phyloP scores from a whole-genome alignment of 495 filamentous ascomycete species.

The Hypoxylon rickii region DNA sequence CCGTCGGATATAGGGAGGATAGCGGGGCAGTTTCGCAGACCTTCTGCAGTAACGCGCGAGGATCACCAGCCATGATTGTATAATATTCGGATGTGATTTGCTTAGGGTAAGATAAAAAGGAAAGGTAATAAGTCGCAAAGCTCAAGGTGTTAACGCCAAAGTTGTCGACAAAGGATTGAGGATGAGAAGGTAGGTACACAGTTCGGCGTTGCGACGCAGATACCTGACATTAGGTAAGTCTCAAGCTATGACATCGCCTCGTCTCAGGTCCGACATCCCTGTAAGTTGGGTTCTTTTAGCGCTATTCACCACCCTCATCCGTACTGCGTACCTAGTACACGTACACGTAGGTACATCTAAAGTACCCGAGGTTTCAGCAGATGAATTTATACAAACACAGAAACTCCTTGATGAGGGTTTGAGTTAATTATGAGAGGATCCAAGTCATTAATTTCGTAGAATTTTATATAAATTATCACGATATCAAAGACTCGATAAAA shows the following conservation, averaged over 20 bases:
- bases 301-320: no score
- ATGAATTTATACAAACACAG: no score
- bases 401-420: no score
- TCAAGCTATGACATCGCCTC: slow-evolving; percentile 28
- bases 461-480: no score
- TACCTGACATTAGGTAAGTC: slow-evolving; percentile 28
- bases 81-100: slow-evolving; percentile 7
- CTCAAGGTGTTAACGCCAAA: not conserved
- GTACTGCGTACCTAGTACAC: no score
- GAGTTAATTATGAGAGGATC: no score
- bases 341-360: not conserved
- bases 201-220: slow-evolving; percentile 26
- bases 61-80: slow-evolving; percentile 51
- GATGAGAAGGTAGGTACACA: slow-evolving; percentile 6
- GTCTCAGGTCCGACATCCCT: slow-evolving; percentile 16
- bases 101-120: not conserved
- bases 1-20: slow-evolving; percentile 22
- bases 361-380: not conserved
- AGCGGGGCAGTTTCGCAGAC: slow-evolving; percentile 38
- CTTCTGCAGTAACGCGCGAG: slow-evolving; percentile 52
- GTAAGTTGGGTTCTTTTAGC: no score
- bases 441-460: no score
- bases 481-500: no score
- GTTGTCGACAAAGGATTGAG: slow-evolving; percentile 25
- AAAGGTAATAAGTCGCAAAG: slow-evolving; percentile 5